Base-by-base conservation (phyloP, 306 rosid genomes). In the Begonia fuchsioides region DNA sequence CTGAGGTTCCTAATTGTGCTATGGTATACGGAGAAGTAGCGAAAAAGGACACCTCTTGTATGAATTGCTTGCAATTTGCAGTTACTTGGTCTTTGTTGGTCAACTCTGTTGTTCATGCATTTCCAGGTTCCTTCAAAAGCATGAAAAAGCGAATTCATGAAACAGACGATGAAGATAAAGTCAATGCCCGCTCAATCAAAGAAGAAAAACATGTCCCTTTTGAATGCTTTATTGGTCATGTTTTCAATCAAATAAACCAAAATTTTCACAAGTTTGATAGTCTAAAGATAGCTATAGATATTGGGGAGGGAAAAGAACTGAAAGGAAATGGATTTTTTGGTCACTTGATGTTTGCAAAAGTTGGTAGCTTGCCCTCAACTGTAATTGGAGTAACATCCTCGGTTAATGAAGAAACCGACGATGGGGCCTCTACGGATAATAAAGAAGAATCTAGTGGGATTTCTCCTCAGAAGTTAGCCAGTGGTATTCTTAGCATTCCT, bases 331-430 rank as follows among this genome's bases (percentile, higher is more conserved):
- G 75, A 12, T 82, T 86, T 64, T 70, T 86, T 39, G 99, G 98
- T 58, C 82, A 86, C 67, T 68, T 86, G 69, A 78, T 65, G 60
- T 92, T 92, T 72, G 99, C 99, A 14, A 86, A 76, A 71, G 86
- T 92, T 16, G 98, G 96, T 35, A 84, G 87, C 43, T 82, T 82
- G 61, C 94, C 94, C 43, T 69, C 88, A 14, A 71, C 76, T 39
- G 80, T 69, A 44, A 71, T 72, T 49, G 81, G 74, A 59, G 99
- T 71, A 49, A 60, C 72, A 9, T 61, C 88, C 71, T 68, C 86
- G 10, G 72, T 55, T 38, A 66, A 79, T 13, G 14, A 41, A 41
- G 93, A 63, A 26, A 83, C 74, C 50, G 86, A 70, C 40, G 81
- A 56, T 54, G 50, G 63, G 56, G 65, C 53, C 44, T 43, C 64